Evolutionary conservation across 2,329 filamentous ascomycete species (phyloP).

Genomic region (Drechslera avenae): DNA sequence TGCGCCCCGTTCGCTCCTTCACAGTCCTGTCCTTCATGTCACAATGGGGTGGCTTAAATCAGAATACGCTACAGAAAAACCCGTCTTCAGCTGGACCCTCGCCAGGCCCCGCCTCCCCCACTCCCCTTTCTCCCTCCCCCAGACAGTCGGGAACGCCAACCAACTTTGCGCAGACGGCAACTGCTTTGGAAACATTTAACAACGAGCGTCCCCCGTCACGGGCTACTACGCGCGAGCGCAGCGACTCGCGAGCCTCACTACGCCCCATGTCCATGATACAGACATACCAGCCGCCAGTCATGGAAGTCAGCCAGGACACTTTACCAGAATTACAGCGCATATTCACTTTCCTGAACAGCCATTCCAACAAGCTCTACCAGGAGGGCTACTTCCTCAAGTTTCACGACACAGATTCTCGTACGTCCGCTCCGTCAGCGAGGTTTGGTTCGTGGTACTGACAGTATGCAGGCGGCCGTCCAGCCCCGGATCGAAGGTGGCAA

Average conservation of each 20-base stretch:
- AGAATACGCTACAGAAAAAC: conserved; percentile 30
- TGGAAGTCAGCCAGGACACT: conserved; percentile 84
- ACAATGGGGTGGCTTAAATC: conserved; percentile 64
- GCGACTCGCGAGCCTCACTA: conserved; percentile 59
- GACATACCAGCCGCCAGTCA: conserved; percentile 81
- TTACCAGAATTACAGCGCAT: conserved; percentile 92
- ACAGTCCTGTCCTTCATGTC: conserved; percentile 89
- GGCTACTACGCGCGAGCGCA: conserved; percentile 50
- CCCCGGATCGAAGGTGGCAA: conserved; percentile 85
- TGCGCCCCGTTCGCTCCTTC: conserved; percentile 28
- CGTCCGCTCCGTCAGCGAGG: conserved; percentile 47
- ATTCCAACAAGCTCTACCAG: conserved; percentile 95
- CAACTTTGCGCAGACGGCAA: conserved; percentile 35
- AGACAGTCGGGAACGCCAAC: conserved; percentile 27
- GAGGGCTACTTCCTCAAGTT: conserved; percentile 98
- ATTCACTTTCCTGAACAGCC: conserved; percentile 91
- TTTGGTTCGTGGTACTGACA: conserved; percentile 27
- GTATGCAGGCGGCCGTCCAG: conserved; percentile 77
- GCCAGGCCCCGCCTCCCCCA: conserved; percentile 43
- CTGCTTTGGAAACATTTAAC: conserved; percentile 39
- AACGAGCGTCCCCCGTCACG: conserved; percentile 33
- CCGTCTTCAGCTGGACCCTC: conserved; percentile 29
- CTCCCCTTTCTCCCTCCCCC: conserved; percentile 37
- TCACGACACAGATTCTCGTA: conserved; percentile 91
- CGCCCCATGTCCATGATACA: conserved; percentile 86